Conservation (phyloP, 257 asterid genomes). For the Nicotiana tabacum region DNA sequence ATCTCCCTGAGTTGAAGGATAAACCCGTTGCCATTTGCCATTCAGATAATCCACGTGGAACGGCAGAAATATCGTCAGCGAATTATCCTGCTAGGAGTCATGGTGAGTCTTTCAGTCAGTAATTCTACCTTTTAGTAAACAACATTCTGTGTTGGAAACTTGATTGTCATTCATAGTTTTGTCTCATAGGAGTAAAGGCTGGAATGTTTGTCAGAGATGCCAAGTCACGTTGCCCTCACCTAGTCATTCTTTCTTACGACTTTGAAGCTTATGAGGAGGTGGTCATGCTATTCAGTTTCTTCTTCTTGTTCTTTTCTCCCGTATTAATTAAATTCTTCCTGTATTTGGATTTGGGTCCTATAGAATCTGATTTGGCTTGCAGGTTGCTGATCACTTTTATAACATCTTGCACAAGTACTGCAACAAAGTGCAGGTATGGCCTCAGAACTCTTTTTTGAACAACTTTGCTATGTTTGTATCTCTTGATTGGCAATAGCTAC, state of each 20-base stretch:
- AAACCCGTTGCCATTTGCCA: constrained; percentile 96
- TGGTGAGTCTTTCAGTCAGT: constrained; percentile 47
- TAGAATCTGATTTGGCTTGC: constrained; percentile 21
- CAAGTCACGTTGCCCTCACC: constrained; percentile 82
- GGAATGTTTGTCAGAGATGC: constrained; percentile 98
- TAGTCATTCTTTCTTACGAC: constrained; percentile 79
- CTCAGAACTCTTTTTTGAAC: neutral
- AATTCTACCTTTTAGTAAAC: neutral
- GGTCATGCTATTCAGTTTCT: neutral
- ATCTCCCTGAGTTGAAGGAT: constrained; percentile 55
- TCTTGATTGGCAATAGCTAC: constrained; percentile 19
- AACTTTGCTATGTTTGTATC: neutral
- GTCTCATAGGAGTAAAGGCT: constrained; percentile 70
- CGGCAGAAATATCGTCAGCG: constrained; percentile 95
- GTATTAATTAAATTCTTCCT: neutral
- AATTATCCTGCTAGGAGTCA: constrained; percentile 86
- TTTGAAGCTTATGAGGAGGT: constrained; percentile 98
- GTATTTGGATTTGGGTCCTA: neutral
- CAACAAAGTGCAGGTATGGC: constrained; percentile 83
- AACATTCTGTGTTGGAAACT: neutral
- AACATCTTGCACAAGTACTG: constrained; percentile 82
- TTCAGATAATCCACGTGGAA: constrained; percentile 87
- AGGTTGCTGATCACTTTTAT: constrained; percentile 95
- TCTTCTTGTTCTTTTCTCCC: neutral
- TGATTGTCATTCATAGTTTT: neutral